phyloP scores from a whole-genome alignment of 2,329 filamentous ascomycete species.

The Botrytis cinerea region DNA sequence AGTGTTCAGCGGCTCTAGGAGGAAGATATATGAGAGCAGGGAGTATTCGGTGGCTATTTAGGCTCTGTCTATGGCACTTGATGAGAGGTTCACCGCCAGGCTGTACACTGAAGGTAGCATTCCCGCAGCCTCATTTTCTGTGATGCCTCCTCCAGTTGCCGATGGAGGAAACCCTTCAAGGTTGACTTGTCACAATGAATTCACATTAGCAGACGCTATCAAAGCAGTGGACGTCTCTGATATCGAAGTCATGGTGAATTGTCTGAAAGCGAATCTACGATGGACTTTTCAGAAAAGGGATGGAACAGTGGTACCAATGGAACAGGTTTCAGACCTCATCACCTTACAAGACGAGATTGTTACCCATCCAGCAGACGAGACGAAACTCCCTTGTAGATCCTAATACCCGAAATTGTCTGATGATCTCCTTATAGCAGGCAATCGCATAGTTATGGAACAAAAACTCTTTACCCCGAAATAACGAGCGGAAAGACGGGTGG shows the following conservation, averaged over 20 bases:
- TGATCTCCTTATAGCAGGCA: neutral
- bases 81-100: neutral
- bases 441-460: conserved; percentile 26
- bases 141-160: neutral
- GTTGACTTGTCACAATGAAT: conserved; percentile 34
- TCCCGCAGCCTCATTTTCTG: neutral
- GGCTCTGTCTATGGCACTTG: neutral
- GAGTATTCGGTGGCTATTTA: conserved; percentile 31
- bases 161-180: conserved; percentile 21
- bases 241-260: conserved; percentile 26
- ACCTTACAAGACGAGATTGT: conserved; percentile 33
- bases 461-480: conserved; percentile 32
- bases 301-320: conserved; percentile 13
- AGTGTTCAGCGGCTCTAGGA: neutral
- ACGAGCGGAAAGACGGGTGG: conserved; percentile 22
- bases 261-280: conserved; percentile 32
- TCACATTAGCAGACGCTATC: conserved; percentile 28
- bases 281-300: conserved; percentile 35
- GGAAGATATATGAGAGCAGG: conserved; percentile 1
- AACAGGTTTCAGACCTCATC: conserved; percentile 27
- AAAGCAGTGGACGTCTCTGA: conserved; percentile 26
- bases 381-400: conserved; percentile 29
- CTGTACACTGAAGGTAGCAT: neutral
- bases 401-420: neutral
- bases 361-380: conserved; percentile 27